Evolutionary conservation across 805 yeast genomes (phyloP).

Genomic region (Ogataea methanolica): DNA sequence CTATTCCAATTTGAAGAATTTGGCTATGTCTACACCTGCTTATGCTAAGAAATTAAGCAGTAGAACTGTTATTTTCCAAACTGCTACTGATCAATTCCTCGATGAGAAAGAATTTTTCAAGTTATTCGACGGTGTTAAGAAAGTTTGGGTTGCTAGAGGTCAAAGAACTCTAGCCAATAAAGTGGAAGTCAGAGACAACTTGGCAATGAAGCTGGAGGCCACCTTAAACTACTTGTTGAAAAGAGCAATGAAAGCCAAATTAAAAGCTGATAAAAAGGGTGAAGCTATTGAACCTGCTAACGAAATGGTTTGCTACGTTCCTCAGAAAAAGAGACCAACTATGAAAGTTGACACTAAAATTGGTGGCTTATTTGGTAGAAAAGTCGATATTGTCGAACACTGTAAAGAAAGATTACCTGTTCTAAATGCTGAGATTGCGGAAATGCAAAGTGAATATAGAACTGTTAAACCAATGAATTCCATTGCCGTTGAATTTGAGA

Average conservation of each 20-base stretch:
- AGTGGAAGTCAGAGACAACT: constrained; percentile 53
- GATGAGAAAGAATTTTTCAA: constrained; percentile 69
- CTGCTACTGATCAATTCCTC: constrained; percentile 71
- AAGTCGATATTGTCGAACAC: constrained; percentile 58
- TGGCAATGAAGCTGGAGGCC: constrained; percentile 61
- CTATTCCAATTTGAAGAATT: constrained; percentile 71
- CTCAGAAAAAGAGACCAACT: constrained; percentile 64
- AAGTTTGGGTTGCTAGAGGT: constrained; percentile 76
- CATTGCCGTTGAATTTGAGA: constrained; percentile 72
- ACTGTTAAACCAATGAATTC: constrained; percentile 65
- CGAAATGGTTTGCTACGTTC: constrained; percentile 54
- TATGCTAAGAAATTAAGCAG: constrained; percentile 72
- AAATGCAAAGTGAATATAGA: constrained; percentile 47
- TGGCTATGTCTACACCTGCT: constrained; percentile 74
- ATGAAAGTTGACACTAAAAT: constrained; percentile 32
- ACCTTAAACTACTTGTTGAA: constrained; percentile 57
- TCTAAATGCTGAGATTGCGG: constrained; percentile 51
- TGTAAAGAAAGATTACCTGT: constrained; percentile 54
- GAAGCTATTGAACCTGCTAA: constrained; percentile 37
- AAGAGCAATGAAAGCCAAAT: constrained; percentile 58
- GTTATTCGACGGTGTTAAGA: constrained; percentile 76
- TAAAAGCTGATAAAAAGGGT: constrained; percentile 67
- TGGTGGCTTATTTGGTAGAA: constrained; percentile 41
- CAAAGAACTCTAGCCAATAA: constrained; percentile 46
- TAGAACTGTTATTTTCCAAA: constrained; percentile 78